These are phyloP conservation scores for Trichoderma sp. DNA, from an alignment of 2,329 filamentous ascomycete species.

Conservation along the genomic window DNA sequence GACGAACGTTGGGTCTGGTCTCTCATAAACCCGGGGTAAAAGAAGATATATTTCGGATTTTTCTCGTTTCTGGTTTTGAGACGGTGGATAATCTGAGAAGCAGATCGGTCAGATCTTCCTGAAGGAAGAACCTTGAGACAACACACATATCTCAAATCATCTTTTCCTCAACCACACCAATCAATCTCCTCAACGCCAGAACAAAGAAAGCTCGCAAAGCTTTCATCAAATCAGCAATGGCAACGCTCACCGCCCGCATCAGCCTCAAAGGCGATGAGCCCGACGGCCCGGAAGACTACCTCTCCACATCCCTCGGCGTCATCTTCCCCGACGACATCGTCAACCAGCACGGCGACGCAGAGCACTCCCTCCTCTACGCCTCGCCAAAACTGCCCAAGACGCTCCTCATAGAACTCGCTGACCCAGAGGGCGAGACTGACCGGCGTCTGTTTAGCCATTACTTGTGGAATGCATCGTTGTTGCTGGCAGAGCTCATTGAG, in stretches of 20 bases:
- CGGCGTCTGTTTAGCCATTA: constrained; percentile 67
- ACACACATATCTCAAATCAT: neutral
- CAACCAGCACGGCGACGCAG: constrained; percentile 63
- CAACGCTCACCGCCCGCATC: constrained; percentile 41
- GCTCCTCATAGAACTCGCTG: constrained; percentile 44
- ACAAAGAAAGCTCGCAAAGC: neutral
- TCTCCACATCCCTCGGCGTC: constrained; percentile 56
- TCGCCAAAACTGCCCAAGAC: constrained; percentile 49
- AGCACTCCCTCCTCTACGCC: constrained; percentile 57
- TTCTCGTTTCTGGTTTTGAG: neutral
- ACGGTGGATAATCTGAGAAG: neutral
- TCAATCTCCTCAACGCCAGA: neutral
- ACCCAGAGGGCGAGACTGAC: constrained; percentile 51
- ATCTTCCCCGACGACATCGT: constrained; percentile 67
- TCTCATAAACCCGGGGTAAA: neutral
- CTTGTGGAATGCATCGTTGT: constrained; percentile 65
- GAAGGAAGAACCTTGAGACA: neutral
- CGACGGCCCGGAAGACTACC: constrained; percentile 54
- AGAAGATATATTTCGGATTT: neutral
- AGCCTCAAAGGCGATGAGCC: constrained; percentile 27
- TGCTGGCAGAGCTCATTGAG: constrained; percentile 56
- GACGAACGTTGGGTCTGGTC: neutral
- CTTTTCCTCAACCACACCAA: neutral
- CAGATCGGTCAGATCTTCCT: neutral
- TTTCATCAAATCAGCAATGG: constrained; percentile 1